phyloP scores from a whole-genome alignment of 176 grass and related monocot genomes.

The Coix lacrymajobi region DNA sequence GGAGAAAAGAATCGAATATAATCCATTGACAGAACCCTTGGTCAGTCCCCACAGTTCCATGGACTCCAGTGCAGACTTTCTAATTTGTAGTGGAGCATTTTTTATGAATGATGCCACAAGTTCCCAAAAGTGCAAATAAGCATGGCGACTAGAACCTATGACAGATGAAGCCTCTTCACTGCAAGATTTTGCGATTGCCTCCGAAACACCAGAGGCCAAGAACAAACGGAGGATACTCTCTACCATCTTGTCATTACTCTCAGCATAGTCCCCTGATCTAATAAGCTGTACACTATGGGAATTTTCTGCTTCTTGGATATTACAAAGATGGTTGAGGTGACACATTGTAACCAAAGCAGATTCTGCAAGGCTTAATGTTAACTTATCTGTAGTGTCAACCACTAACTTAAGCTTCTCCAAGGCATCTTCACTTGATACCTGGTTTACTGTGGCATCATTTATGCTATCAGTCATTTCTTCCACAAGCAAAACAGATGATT shows the following conservation, averaged over 20 bases:
- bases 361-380: constrained; percentile 51
- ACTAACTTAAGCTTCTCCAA: constrained; percentile 55
- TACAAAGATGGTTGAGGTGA: constrained; percentile 48
- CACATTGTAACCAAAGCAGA: constrained; percentile 62
- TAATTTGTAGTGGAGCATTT: constrained; percentile 56
- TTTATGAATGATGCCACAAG: constrained; percentile 77
- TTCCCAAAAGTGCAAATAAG: constrained; percentile 75
- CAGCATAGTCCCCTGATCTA: constrained; percentile 47
- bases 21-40: constrained; percentile 60
- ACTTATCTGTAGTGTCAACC: constrained; percentile 46
- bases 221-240: constrained; percentile 79
- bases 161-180: constrained; percentile 58
- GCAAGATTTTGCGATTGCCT: constrained; percentile 63
- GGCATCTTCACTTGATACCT: constrained; percentile 26
- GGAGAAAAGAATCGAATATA: constrained; percentile 89
- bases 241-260: constrained; percentile 60
- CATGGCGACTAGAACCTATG: constrained; percentile 57
- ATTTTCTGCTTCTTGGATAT: constrained; percentile 43
- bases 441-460: constrained; percentile 46
- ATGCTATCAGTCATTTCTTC: constrained; percentile 77
- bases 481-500: constrained; percentile 76
- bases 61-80: constrained; percentile 67
- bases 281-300: constrained; percentile 33
- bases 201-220: constrained; percentile 67
- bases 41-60: constrained; percentile 91